These are phyloP conservation scores for Pseudogymnoascus sp. DNA, from an alignment of 2,329 filamentous ascomycete species.

Conservation along the genomic window DNA sequence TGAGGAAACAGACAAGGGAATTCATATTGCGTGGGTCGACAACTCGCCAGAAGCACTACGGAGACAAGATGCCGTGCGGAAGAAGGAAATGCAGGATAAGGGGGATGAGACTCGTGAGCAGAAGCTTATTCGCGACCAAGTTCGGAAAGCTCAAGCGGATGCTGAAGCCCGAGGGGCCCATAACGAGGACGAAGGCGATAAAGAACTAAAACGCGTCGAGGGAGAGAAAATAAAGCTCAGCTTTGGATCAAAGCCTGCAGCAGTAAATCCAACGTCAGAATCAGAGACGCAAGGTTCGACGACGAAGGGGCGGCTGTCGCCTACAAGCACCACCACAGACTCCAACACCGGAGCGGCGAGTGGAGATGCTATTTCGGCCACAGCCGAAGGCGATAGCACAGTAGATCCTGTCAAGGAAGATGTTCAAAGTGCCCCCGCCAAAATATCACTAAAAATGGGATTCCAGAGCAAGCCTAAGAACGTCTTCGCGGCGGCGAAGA, in stretches of 20 bases:
- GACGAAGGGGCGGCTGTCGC: background rate
- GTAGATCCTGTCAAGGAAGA: conserved; percentile 11
- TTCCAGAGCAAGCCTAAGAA: conserved; percentile 64
- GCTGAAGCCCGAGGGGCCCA: conserved; percentile 38
- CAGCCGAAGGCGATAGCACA: background rate
- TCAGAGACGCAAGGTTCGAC: background rate
- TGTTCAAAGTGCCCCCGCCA: conserved; percentile 22
- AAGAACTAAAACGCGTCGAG: conserved; percentile 50
- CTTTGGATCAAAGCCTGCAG: conserved; percentile 41
- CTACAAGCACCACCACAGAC: background rate
- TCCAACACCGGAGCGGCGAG: background rate
- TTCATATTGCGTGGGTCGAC: conserved; percentile 86
- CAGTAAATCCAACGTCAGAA: conserved; percentile 18
- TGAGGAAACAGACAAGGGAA: conserved; percentile 78
- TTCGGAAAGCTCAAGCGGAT: conserved; percentile 61
- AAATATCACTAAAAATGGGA: conserved; percentile 57
- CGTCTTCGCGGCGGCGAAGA: conserved; percentile 59
- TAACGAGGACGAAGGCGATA: conserved; percentile 36
- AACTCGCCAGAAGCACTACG: conserved; percentile 78
- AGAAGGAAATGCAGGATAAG: conserved; percentile 79
- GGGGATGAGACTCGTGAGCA: conserved; percentile 88
- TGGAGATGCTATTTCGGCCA: conserved; percentile 11
- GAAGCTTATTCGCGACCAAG: conserved; percentile 72
- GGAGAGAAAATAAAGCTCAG: conserved; percentile 70
- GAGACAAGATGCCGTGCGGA: conserved; percentile 68